A percentile compares a stretch with the other conserved stretches of the same genome.
phyloP scores from a whole-genome alignment of 164 flowering plant genomes.

The Kingdonia uniflora region DNA sequence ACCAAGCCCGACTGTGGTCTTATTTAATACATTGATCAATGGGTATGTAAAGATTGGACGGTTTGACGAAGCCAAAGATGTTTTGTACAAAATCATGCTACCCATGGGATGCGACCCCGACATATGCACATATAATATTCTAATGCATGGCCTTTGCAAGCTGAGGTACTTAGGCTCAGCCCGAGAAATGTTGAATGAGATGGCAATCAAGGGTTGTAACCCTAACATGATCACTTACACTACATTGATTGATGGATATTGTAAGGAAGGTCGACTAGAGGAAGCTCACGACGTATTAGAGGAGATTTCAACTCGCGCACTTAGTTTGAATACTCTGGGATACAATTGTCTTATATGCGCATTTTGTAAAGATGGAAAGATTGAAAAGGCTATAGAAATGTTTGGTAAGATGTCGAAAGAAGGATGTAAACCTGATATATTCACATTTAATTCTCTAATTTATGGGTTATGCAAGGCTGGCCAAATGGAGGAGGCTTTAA shows the following conservation, averaged over 20 bases:
- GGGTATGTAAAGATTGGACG: slow-evolving; percentile 57
- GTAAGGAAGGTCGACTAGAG: slow-evolving; percentile 45
- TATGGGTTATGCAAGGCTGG: slow-evolving; percentile 2
- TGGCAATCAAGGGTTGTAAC: slow-evolving; percentile 43
- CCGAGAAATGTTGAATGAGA: slow-evolving; percentile 40
- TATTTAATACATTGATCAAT: slow-evolving; percentile 61
- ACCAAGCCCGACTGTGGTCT: slow-evolving; percentile 46
- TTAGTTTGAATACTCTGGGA: slow-evolving; percentile 48
- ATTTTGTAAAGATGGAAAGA: slow-evolving; percentile 39
- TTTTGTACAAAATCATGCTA: slow-evolving; percentile 36
- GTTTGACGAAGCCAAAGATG: slow-evolving; percentile 50
- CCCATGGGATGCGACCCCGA: slow-evolving; percentile 47
- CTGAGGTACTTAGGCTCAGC: slow-evolving; percentile 50
- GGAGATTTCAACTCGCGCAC: slow-evolving; percentile 52
- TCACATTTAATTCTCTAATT: not conserved
- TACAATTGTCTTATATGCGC: slow-evolving; percentile 71
- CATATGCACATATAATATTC: slow-evolving; percentile 50
- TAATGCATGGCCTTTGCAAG: slow-evolving; percentile 67
- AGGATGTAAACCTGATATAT: not conserved
- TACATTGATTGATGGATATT: slow-evolving; percentile 58
- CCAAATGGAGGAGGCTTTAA: slow-evolving; percentile 52
- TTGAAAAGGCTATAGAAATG: slow-evolving; percentile 44
- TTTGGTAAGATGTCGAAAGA: slow-evolving; percentile 9
- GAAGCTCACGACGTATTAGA: slow-evolving; percentile 40
- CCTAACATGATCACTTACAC: slow-evolving; percentile 69